Evolutionary conservation across 2,329 filamentous ascomycete genomes (phyloP), one percentile per base, ranked within the genome.

Genomic region (Verticillium isaacii): DNA sequence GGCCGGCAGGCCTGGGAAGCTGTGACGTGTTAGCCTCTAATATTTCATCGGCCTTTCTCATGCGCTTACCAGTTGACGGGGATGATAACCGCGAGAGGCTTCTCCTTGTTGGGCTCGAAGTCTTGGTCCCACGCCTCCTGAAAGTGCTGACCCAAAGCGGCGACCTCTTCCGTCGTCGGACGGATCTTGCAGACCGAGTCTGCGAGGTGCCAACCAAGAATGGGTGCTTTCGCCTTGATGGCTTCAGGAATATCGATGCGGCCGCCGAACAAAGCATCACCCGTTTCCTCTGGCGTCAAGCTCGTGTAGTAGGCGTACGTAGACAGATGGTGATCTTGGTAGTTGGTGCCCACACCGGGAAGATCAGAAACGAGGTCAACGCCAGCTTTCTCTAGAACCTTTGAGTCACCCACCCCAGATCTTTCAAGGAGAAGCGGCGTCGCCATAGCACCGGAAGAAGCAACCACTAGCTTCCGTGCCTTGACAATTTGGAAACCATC

Each of bases 381-480:
- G 1, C 77, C 79, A 0, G 80, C 77, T 19, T 72, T 73, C 52
- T 77, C 68, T 1, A 89, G 77, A 6, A 86, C 67, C 14, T 77
- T 74, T 0, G 77, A 73, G 55, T 78, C 75, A n/a, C 85, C 86
- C 1, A 90, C 68, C 8, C 87, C 87, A 0, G 87, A 89, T 23
- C 87, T 75, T 69, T 89, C 85, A 0, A 90, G 79, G 1, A 89
- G 77, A 0, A 74, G 71, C 0, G 85, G 84, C 0, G 84, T 83
- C 2, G 82, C 81, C 6, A 80, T 75, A 0, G 83, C 78, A 12
- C 85, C 85, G 5, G 77, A 75, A 1, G 77, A 75, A 0, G 80
- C 65, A 5, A 81, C 68, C 4, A 89, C 84, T 23, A 86, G 72
- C 71, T 83, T 86, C 7, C 77, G 76, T 3, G 86, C 85, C 55